Conservation (phyloP, 805 yeast genomes). For the Pichia pseudocactophila region DNA sequence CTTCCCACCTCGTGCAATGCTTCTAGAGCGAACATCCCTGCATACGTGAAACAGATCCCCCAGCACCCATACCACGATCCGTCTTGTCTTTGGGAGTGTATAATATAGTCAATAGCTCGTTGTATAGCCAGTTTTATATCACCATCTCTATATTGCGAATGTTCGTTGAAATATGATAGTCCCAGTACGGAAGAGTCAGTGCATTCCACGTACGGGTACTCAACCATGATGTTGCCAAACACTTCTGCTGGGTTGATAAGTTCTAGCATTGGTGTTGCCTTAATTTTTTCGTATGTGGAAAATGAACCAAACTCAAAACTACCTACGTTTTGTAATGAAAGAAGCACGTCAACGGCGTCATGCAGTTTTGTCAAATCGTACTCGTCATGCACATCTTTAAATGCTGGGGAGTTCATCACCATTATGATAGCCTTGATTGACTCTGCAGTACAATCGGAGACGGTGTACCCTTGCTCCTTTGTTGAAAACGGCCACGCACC, state of each 20-base stretch:
- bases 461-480: constrained; percentile 92
- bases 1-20: constrained; percentile 69
- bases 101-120: constrained; percentile 67
- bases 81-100: constrained; percentile 57
- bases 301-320: constrained; percentile 82
- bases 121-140: constrained; percentile 65
- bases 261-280: constrained; percentile 73
- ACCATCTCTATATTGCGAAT: constrained; percentile 53
- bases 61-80: constrained; percentile 99
- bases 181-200: constrained; percentile 94
- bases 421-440: constrained; percentile 87
- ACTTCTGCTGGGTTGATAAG: constrained; percentile 92
- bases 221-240: constrained; percentile 96
- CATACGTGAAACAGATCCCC: constrained; percentile 96
- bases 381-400: constrained; percentile 29
- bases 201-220: constrained; percentile 96
- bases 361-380: constrained; percentile 47
- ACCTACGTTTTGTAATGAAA: constrained; percentile 71
- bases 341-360: constrained; percentile 67
- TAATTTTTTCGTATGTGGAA: constrained; percentile 81
- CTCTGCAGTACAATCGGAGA: constrained; percentile 95
- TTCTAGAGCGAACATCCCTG: constrained; percentile 96
- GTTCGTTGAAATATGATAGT: constrained; percentile 61
- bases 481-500: constrained; percentile 98
- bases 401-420: constrained; percentile 64